These are phyloP conservation scores for Fusarium poae DNA, from an alignment of 2,329 filamentous ascomycete species.

Conservation along the genomic window DNA sequence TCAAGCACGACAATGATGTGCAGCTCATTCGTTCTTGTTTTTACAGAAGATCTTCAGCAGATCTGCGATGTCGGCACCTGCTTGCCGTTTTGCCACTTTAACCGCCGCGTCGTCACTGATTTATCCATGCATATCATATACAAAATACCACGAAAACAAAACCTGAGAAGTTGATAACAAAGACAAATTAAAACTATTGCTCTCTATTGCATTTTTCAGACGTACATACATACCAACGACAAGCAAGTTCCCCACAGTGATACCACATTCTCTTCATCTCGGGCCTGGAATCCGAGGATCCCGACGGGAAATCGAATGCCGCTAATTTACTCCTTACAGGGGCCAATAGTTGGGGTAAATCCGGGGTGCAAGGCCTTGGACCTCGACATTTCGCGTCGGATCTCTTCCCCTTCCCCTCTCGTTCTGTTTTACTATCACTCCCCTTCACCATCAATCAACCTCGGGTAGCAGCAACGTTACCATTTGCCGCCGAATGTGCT, in stretches of 20 bases:
- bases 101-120: neutral
- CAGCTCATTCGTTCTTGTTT: neutral
- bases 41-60: neutral
- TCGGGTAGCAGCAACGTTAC: slow-evolving; percentile 18
- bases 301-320: slow-evolving; percentile 14
- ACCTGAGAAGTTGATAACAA: neutral
- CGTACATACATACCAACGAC: neutral
- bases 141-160: neutral
- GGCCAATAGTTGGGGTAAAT: slow-evolving; percentile 28
- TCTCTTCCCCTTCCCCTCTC: neutral
- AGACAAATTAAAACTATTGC: no score
- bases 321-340: slow-evolving; percentile 17
- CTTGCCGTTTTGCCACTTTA: slow-evolving; percentile 2
- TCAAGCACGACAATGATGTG: neutral
- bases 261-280: neutral
- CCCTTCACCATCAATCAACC: slow-evolving; percentile 19
- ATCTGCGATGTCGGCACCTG: slow-evolving; percentile 1
- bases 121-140: neutral
- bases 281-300: slow-evolving; percentile 9
- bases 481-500: slow-evolving; percentile 4
- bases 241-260: neutral
- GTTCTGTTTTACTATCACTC: neutral
- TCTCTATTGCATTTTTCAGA: no score
- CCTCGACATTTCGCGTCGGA: slow-evolving; percentile 9
- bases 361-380: slow-evolving; percentile 21